A percentile compares a stretch with the other conserved stretches of the same genome.
phyloP scores from a whole-genome alignment of 805 yeast genomes.

The Pichia cabralensis region DNA sequence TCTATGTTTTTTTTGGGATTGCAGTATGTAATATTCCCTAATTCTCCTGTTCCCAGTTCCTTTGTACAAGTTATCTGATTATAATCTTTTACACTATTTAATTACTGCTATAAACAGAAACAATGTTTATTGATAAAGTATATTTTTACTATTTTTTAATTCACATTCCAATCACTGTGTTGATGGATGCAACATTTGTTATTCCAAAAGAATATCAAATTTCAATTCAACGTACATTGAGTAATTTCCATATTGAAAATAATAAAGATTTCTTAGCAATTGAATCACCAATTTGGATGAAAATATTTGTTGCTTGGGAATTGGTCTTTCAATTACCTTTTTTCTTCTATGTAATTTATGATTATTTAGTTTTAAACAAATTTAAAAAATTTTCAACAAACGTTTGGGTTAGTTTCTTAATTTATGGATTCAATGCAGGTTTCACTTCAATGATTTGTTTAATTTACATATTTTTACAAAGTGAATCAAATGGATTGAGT shows the following conservation, averaged over 20 bases:
- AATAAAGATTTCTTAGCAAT: conserved; percentile 62
- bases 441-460: conserved; percentile 72
- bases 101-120: background rate
- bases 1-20: background rate
- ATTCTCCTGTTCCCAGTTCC: too few species aligned
- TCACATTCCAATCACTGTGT: conserved; percentile 67
- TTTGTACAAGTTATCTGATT: too few species aligned
- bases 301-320: conserved; percentile 63
- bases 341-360: conserved; percentile 41
- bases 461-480: conserved; percentile 31
- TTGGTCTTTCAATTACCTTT: conserved; percentile 70
- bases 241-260: conserved; percentile 46
- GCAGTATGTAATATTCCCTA: background rate
- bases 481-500: conserved; percentile 30
- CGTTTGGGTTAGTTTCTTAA: conserved; percentile 26
- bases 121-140: conserved; percentile 13
- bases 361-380: conserved; percentile 14
- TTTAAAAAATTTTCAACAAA: conserved; percentile 15
- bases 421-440: conserved; percentile 79
- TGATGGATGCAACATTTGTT: conserved; percentile 66
- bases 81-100: background rate
- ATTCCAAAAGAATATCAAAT: conserved; percentile 44
- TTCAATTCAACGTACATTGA: conserved; percentile 37
- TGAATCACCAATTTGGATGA: conserved; percentile 58
- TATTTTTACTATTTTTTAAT: conserved; percentile 30